These are phyloP conservation scores for Xylaria sp. DNA, from an alignment of 2,329 filamentous ascomycete genomes.

Conservation along the genomic window DNA sequence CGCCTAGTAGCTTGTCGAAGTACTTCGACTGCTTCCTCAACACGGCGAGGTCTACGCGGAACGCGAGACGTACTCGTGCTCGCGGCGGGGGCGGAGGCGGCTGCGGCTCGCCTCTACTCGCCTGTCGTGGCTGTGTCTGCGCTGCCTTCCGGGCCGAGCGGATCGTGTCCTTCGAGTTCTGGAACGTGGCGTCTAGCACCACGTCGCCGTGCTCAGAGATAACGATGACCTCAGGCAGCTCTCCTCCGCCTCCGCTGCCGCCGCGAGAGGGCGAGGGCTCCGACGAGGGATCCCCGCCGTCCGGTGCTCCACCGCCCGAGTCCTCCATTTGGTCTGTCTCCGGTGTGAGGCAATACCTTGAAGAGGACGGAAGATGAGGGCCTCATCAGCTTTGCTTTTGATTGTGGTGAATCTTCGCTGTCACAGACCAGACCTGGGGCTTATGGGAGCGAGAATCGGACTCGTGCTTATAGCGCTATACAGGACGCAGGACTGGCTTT, in stretches of 20 bases:
- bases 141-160: conserved; percentile 56
- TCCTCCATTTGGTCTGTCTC: conserved; percentile 52
- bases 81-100: conserved; percentile 50
- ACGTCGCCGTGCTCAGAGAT: conserved; percentile 71
- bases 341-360: conserved; percentile 52
- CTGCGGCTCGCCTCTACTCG: conserved; percentile 34
- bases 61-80: conserved; percentile 58
- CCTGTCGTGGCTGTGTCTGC: conserved; percentile 45
- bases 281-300: conserved; percentile 41
- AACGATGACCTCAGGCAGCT: conserved; percentile 56
- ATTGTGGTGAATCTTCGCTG: neutral
- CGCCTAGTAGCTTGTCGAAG: conserved; percentile 74
- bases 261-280: conserved; percentile 15
- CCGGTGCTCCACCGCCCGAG: conserved; percentile 37
- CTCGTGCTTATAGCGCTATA: neutral
- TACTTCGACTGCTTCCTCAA: conserved; percentile 74
- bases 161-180: conserved; percentile 65
- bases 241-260: neutral
- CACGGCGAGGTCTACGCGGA: conserved; percentile 67
- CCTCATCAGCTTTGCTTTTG: conserved; percentile 46
- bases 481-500: neutral
- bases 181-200: conserved; percentile 73
- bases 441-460: conserved; percentile 6
- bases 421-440: neutral
- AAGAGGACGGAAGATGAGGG: conserved; percentile 43